A percentile compares a stretch with the other conserved stretches of the same genome.
These are phyloP conservation scores for Sideroxylon spinosum DNA, from an alignment of 179 eudicot species.

Conservation along the genomic window DNA sequence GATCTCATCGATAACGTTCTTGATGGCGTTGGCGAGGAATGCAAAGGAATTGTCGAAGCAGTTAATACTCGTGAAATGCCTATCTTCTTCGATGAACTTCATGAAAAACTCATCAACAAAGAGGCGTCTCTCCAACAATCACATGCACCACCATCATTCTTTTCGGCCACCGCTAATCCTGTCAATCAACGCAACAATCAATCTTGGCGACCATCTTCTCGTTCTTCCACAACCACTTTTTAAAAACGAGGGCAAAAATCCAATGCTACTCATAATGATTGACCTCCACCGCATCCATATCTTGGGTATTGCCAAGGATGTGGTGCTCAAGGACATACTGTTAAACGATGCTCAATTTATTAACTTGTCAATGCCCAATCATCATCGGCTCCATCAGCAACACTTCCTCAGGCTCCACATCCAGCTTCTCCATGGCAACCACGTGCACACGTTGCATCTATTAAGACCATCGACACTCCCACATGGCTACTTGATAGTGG, in stretches of 20 bases:
- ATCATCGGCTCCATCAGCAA: no score
- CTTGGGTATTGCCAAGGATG: background rate
- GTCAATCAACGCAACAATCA: background rate
- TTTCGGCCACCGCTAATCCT: background rate
- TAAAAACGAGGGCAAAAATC: background rate
- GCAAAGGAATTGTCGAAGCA: background rate
- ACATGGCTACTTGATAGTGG: background rate
- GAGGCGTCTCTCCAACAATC: background rate
- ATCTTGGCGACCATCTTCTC: no score
- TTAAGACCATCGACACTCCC: background rate
- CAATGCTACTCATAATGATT: background rate
- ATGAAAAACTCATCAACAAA: background rate
- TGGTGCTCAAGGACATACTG: background rate
- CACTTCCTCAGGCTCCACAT: no score
- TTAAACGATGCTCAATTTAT: background rate
- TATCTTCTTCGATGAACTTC: background rate
- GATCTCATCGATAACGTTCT: slow-evolving; percentile 6
- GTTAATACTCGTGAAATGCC: background rate
- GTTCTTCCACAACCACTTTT: no score
- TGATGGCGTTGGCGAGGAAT: slow-evolving; percentile 5
- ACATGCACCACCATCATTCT: no score
- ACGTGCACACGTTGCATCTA: background rate
- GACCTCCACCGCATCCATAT: background rate
- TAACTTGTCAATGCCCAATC: no score
- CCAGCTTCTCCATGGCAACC: background rate